Percentiles rank a stretch among this genome's conserved stretches.
Evolutionary conservation across 352 stramenopile species (phyloP).

Genomic region (Thalassiosira livingstoniorum): DNA sequence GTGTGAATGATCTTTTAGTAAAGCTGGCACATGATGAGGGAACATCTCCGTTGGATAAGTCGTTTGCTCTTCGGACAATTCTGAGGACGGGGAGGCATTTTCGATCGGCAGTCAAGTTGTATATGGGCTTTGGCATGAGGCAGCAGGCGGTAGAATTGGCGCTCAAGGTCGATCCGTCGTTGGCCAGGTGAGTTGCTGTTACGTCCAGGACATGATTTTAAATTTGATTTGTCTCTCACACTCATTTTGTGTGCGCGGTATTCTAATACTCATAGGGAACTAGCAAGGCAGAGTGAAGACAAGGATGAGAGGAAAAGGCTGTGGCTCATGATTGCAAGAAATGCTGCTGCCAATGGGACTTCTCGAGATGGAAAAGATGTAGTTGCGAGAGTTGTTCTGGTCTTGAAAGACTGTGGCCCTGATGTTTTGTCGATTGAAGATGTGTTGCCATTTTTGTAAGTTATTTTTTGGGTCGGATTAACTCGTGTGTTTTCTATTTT

Average conservation of each 20-base stretch:
- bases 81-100: constrained; percentile 79
- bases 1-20: constrained; percentile 50
- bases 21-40: constrained; percentile 51
- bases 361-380: constrained; percentile 74
- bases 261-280: too few species aligned
- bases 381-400: constrained; percentile 81
- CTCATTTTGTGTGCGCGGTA: too few species aligned
- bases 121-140: constrained; percentile 86
- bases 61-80: constrained; percentile 76
- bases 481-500: constrained; percentile 81
- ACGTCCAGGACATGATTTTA: too few species aligned
- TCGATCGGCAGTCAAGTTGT: constrained; percentile 84
- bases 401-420: constrained; percentile 83
- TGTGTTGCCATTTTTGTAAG: constrained; percentile 83
- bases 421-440: constrained; percentile 86
- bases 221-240: too few species aligned
- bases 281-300: constrained; percentile 78
- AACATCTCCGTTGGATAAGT: constrained; percentile 77
- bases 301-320: constrained; percentile 79
- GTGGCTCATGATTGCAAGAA: constrained; percentile 86
- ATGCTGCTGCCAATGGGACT: constrained; percentile 65
- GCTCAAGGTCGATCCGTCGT: constrained; percentile 81
- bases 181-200: too few species aligned
- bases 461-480: too few species aligned
- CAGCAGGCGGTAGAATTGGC: constrained; percentile 84